Percentiles rank a stretch among this genome's conserved stretches.
Evolutionary conservation across 2,329 filamentous ascomycete genomes (phyloP).

Genomic region (Dothistroma septosporum): DNA sequence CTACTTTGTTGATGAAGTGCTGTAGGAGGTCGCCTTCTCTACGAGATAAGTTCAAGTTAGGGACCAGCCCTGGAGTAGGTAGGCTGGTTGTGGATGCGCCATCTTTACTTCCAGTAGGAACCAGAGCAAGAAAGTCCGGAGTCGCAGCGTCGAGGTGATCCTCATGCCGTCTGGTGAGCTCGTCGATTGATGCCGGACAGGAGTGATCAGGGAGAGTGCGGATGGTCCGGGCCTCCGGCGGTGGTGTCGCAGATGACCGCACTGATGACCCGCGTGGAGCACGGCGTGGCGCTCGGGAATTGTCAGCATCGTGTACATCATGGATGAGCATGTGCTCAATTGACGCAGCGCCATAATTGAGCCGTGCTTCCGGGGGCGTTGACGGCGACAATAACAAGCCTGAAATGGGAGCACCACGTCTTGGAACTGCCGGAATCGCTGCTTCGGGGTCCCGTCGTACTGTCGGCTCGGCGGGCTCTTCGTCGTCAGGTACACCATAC

Average conservation of each 20-base stretch:
- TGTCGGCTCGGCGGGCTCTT: conserved; percentile 4
- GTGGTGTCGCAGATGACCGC: not conserved
- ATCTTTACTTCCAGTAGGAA: conserved; percentile 8
- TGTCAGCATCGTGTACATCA: not conserved
- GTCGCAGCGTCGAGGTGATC: conserved; percentile 5
- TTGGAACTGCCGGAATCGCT: conserved; percentile 1
- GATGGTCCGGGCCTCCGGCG: not conserved
- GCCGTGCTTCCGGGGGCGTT: not conserved
- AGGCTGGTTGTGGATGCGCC: conserved; percentile 8
- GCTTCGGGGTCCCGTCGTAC: conserved; percentile 1
- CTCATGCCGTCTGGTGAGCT: conserved; percentile 19
- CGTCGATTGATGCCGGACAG: conserved; percentile 20
- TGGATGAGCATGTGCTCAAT: not conserved
- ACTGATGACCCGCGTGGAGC: not conserved
- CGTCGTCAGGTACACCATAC: conserved; percentile 20
- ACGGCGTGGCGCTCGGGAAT: no score
- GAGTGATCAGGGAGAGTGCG: conserved; percentile 8
- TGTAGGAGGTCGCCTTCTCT: conserved; percentile 21
- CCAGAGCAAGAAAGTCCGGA: conserved; percentile 6
- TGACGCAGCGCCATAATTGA: not conserved
- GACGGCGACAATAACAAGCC: conserved; percentile 5
- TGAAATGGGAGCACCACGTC: conserved; percentile 9
- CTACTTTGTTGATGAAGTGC: conserved; percentile 36
- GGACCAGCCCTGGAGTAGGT: not conserved
- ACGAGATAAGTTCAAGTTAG: conserved; percentile 13